Percentiles rank a stretch among this genome's conserved stretches.
phyloP scores from a whole-genome alignment of 176 grass and related monocot genomes.

The Neostapfia colusana region DNA sequence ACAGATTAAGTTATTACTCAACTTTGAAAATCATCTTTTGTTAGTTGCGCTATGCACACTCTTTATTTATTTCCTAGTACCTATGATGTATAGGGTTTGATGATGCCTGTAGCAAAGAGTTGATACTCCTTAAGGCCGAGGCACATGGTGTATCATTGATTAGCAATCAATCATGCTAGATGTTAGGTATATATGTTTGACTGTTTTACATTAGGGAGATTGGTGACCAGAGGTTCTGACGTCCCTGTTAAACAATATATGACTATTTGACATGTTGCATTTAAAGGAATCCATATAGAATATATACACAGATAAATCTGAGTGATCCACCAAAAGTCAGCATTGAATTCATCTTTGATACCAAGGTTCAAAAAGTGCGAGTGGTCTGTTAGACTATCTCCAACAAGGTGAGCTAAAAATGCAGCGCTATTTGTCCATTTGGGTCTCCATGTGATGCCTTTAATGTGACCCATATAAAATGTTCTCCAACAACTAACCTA shows the following conservation, averaged over 20 bases:
- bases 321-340: not conserved
- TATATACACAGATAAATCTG: not conserved
- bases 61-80: too few relatives aligned
- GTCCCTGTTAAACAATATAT: not conserved
- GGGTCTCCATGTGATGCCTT: too few relatives aligned
- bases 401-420: too few relatives aligned
- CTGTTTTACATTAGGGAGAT: not conserved
- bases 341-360: not conserved
- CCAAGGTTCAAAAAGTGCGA: not conserved
- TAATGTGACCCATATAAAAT: too few relatives aligned
- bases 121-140: not conserved
- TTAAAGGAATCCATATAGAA: not conserved
- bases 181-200: not conserved
- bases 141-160: not conserved
- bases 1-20: too few relatives aligned
- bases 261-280: not conserved
- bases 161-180: not conserved
- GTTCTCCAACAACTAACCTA: too few relatives aligned
- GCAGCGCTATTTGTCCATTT: too few relatives aligned
- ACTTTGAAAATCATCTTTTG: too few relatives aligned
- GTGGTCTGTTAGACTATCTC: too few relatives aligned
- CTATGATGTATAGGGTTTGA: not conserved
- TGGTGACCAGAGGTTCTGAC: not conserved
- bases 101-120: slow-evolving; percentile 20
- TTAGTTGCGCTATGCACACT: too few relatives aligned